Base-by-base conservation (phyloP, 495 filamentous ascomycete genomes). In the Neurospora sp. region DNA sequence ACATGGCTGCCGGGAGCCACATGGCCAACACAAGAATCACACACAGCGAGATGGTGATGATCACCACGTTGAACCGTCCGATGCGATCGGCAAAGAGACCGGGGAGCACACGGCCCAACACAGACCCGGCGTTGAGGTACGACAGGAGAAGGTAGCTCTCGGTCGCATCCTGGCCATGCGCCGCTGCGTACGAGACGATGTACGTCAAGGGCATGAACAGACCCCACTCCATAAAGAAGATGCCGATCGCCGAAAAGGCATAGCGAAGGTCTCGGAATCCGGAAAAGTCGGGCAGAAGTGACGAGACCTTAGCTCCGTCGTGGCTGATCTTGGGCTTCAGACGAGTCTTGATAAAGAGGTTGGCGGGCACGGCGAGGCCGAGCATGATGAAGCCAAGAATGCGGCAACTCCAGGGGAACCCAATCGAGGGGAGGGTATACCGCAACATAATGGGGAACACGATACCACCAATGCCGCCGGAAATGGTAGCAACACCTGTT, bases 1-100 rank as follows among this genome's bases (percentile, higher is more conserved):
- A 89, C 39, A 82, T 80, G 1, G 86, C 82, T 4, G 89, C 88
- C 71, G 94, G 89, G 11, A 97, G 87, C 95, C 95, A 98, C n/a
- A 98, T 77, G 31, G 85, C 91, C 20, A 94, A 83, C 53, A 91
- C 88, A 9, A 89, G 89, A 22, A 90, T 76, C 48, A 92, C 79
- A 80, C 93, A 97, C 8, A 94, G 77, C 6, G 78, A 72, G 68
- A 90, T 83, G 16, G 87, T 89, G 18, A 86, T 72, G 37, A 91
- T 83, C 72, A 86, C 85, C 38, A 83, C 78, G 71, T 86, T 86
- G 76, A 86, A 86, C 11, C 83, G 78, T 3, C 84, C 84, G n/a
- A 88, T 80, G 53, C 86, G 86, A 78, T 94, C 92, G 8, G 92
- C 90, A 10, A 93, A 75, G 76, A 89, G 86, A 53, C 91, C 92